Evolutionary conservation across 305 asterid genomes (phyloP), one percentile per base, ranked within the genome.

Genomic region (Rubia tinctorum): DNA sequence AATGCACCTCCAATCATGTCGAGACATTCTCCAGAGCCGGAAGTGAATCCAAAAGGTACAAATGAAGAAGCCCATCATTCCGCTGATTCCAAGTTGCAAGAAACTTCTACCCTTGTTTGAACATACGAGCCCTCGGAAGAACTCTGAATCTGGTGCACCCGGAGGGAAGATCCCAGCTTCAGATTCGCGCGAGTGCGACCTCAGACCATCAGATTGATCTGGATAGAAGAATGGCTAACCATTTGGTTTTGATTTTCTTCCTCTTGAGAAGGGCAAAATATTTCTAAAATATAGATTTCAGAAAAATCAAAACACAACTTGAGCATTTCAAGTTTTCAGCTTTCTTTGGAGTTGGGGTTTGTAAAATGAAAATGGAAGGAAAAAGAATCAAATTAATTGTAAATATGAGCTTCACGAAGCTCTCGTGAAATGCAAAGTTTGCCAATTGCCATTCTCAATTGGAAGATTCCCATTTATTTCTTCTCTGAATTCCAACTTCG

Each of bases 1-100:
- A 76, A 20, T 66, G 81, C 92, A 14, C 87, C 85, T 77, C 78
- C 79, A 66, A 58, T 83, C 55, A 77, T 88, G 77, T 79, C 89
- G 1, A 80, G 85, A 66, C 74, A 84, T 73, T 82, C 86, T 34
- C 92, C 95, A 6, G 89, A 86, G 71, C 72, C 77, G n/a, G 60
- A 66, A 15, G 72, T 71, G 76, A 80, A 81, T 80, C 83, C 75
- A n/a, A 84, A 73, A 72, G 45, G 75, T 73, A 30, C 78, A 64
- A 69, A 73, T 14, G 75, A 73, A 66, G 76, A 69, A 65, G 72
- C 34, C 80, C 61, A 45, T 55, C 76, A 58, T 69, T 44, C 72
- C 39, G 60, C 75, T 47, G 43, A 74, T 64, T 69, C 76, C 61
- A 73, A 51, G 43, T 71, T 64, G 6, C 58, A 37, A 2, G 60